Evolutionary conservation across 2,329 filamentous ascomycete genomes (phyloP).

Genomic region (Penicillium corylophilum): DNA sequence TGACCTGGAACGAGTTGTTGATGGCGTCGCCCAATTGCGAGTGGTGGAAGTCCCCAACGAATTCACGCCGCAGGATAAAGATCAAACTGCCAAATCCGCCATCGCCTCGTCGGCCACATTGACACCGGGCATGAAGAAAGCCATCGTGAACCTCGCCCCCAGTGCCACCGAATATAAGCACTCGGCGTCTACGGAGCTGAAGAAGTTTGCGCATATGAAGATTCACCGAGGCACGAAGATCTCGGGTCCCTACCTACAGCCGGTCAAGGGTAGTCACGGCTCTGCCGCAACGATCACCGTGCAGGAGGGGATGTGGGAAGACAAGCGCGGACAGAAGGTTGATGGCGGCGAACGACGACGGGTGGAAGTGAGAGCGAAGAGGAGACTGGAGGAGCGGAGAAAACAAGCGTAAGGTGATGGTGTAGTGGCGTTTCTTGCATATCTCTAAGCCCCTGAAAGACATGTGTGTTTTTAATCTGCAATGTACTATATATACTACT

Average conservation of each 20-base stretch:
- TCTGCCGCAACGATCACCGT: slow-evolving; percentile 66
- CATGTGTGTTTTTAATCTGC: slow-evolving; percentile 11
- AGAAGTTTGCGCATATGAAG: slow-evolving; percentile 63
- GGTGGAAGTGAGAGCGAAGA: slow-evolving; percentile 84
- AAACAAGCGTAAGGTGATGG: slow-evolving; percentile 46
- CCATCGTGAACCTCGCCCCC: slow-evolving; percentile 61
- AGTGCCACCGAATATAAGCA: slow-evolving; percentile 56
- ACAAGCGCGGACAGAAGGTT: slow-evolving; percentile 82
- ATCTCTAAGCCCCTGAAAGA: slow-evolving; percentile 14
- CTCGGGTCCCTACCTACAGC: slow-evolving; percentile 70
- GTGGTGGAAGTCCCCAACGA: slow-evolving; percentile 56
- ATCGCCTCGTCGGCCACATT: slow-evolving; percentile 50
- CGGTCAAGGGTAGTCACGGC: slow-evolving; percentile 61
- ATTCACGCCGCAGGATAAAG: slow-evolving; percentile 25
- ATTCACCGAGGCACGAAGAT: slow-evolving; percentile 69
- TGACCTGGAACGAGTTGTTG: slow-evolving; percentile 71
- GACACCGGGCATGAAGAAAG: slow-evolving; percentile 55
- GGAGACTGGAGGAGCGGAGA: slow-evolving; percentile 73
- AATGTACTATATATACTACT: slow-evolving; percentile 24
- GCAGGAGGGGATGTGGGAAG: slow-evolving; percentile 91
- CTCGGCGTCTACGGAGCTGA: slow-evolving; percentile 45
- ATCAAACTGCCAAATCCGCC: background rate
- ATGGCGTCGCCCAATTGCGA: slow-evolving; percentile 58
- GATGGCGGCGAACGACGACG: slow-evolving; percentile 92
- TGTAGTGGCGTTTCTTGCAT: slow-evolving; percentile 18